phyloP scores from a whole-genome alignment of 1,284 basidiomycete genomes.

The Ustilago bromivora region DNA sequence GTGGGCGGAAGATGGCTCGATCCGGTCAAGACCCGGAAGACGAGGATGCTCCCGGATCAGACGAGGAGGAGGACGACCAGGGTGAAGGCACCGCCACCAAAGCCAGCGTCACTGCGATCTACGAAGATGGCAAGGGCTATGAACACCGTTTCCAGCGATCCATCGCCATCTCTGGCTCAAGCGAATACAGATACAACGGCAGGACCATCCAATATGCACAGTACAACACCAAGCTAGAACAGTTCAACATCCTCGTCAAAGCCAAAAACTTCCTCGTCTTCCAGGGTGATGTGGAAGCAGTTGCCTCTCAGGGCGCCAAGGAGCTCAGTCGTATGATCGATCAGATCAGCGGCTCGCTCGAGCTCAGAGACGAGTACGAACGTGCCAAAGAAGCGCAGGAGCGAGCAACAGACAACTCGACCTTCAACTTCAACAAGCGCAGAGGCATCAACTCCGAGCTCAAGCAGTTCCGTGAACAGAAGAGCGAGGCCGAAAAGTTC shows the following conservation, averaged over 20 bases:
- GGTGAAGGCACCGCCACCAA: conserved; percentile 87
- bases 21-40: conserved; percentile 70
- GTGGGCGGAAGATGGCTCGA: conserved; percentile 78
- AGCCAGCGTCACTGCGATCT: conserved; percentile 94
- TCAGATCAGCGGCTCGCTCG: conserved; percentile 82
- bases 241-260: conserved; percentile 90
- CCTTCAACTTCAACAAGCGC: conserved; percentile 91
- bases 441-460: conserved; percentile 93
- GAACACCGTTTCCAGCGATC: conserved; percentile 89
- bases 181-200: conserved; percentile 71
- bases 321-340: conserved; percentile 92
- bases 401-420: conserved; percentile 89
- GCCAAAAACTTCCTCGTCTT: conserved; percentile 99
- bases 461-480: conserved; percentile 97
- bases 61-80: conserved; percentile 72
- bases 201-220: conserved; percentile 53
- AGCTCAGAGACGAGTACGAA: conserved; percentile 89
- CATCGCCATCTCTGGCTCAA: conserved; percentile 85
- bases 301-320: conserved; percentile 92
- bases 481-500: conserved; percentile 90
- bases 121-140: conserved; percentile 80
- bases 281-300: conserved; percentile 93
- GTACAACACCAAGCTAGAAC: conserved; percentile 63
- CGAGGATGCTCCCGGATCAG: conserved; percentile 53
- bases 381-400: conserved; percentile 87